These are phyloP conservation scores for Epithele typhae DNA, from an alignment of 768 basidiomycete species.

Conservation along the genomic window DNA sequence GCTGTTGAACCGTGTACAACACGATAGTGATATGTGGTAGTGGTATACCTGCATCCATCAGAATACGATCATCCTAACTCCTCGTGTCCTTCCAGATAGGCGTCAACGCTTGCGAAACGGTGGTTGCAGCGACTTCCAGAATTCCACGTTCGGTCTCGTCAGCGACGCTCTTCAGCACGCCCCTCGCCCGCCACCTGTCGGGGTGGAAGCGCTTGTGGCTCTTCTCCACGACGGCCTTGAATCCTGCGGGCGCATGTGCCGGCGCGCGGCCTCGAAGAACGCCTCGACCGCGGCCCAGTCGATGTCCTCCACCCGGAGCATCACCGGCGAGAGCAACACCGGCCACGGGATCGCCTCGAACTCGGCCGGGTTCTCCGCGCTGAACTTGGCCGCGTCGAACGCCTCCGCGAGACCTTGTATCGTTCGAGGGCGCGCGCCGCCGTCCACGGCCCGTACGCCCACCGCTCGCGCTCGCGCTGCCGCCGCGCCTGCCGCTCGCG, in stretches of 20 bases:
- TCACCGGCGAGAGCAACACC: slow-evolving; percentile 48
- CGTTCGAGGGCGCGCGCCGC: slow-evolving; percentile 63
- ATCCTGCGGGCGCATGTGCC: slow-evolving; percentile 53
- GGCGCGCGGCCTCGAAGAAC: slow-evolving; percentile 57
- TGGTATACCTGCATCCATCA: no score
- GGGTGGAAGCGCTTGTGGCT: slow-evolving; percentile 76
- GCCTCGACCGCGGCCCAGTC: slow-evolving; percentile 67
- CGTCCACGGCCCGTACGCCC: slow-evolving; percentile 62
- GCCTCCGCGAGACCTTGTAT: slow-evolving; percentile 55
- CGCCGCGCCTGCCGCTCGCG: slow-evolving; percentile 39
- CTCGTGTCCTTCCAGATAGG: slow-evolving; percentile 47
- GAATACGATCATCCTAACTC: slow-evolving; percentile 2
- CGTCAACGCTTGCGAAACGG: slow-evolving; percentile 69
- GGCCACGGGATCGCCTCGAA: slow-evolving; percentile 77
- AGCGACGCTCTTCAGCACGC: slow-evolving; percentile 51
- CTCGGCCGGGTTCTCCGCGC: slow-evolving; percentile 44
- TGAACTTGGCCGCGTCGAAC: slow-evolving; percentile 62
- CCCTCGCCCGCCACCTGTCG: slow-evolving; percentile 71
- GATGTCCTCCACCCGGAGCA: slow-evolving; percentile 58
- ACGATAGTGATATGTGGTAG: no score
- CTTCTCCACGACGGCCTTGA: slow-evolving; percentile 62
- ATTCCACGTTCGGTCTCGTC: slow-evolving; percentile 56
- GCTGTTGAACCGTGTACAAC: no score
- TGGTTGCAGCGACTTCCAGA: slow-evolving; percentile 66
- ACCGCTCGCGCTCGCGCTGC: slow-evolving; percentile 45